phyloP scores from a whole-genome alignment of 2,329 filamentous ascomycete genomes.

The Epichloe scottii region DNA sequence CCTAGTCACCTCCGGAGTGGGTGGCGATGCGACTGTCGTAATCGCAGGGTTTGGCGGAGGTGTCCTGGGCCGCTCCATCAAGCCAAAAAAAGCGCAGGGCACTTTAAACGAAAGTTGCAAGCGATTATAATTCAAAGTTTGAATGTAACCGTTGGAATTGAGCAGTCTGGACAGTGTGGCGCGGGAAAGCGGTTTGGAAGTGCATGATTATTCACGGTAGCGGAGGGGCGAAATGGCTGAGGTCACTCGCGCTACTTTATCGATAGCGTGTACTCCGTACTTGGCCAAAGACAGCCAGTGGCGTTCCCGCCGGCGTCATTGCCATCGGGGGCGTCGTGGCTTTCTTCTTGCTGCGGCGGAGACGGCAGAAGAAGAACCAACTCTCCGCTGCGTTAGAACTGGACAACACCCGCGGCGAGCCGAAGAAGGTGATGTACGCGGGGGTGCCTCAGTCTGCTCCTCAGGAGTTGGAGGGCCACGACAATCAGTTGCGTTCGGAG shows the following conservation, averaged over 20 bases:
- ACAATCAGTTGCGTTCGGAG: neutral
- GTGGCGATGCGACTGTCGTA: conserved; percentile 28
- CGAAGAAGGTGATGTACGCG: neutral
- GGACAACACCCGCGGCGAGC: neutral
- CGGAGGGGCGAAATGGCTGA: neutral
- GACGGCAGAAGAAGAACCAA: neutral
- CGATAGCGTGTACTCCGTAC: neutral
- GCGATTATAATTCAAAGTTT: neutral
- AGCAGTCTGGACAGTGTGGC: neutral
- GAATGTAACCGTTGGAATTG: neutral
- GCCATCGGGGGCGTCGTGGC: neutral
- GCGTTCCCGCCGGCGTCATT: neutral
- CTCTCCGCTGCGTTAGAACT: neutral
- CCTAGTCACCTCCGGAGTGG: conserved; percentile 40
- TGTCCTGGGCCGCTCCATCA: conserved; percentile 36
- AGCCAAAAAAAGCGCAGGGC: neutral
- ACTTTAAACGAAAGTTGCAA: neutral
- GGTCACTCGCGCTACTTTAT: neutral
- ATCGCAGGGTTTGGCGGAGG: conserved; percentile 19
- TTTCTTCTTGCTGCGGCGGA: neutral
- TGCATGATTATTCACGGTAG: neutral
- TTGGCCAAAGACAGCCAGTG: neutral
- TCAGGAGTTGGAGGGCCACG: neutral
- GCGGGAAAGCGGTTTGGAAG: neutral
- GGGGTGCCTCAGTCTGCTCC: neutral